Percentiles rank a stretch among this genome's conserved stretches.
Evolutionary conservation across 1,284 basidiomycete genomes (phyloP).

Genomic region (Cerioporus squamosus): DNA sequence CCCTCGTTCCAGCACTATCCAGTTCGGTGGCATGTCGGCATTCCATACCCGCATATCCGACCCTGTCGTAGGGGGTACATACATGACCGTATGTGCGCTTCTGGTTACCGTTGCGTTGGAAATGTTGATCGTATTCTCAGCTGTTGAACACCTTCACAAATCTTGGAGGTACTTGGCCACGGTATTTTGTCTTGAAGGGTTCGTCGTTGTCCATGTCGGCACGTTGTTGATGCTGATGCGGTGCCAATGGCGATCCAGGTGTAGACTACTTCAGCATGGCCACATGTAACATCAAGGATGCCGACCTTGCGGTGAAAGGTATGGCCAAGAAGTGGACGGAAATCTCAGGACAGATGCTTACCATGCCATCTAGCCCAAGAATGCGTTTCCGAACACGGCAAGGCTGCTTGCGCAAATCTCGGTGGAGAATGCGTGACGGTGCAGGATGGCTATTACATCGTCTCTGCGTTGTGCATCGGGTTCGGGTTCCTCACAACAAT

Average conservation of each 20-base stretch:
- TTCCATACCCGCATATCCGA: slow-evolving; percentile 98
- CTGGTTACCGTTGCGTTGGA: not conserved
- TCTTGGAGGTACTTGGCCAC: slow-evolving; percentile 98
- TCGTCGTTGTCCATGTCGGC: not conserved
- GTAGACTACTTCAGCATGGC: slow-evolving; percentile 89
- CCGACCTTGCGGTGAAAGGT: slow-evolving; percentile 65
- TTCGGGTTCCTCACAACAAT: slow-evolving; percentile 78
- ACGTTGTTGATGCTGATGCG: no score
- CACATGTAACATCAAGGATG: slow-evolving; percentile 73
- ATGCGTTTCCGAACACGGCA: slow-evolving; percentile 91
- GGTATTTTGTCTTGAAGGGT: slow-evolving; percentile 91
- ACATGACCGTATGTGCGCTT: slow-evolving; percentile 83
- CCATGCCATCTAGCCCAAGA: slow-evolving; percentile 61
- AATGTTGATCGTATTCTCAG: slow-evolving; percentile 43
- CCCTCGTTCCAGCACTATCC: slow-evolving; percentile 74
- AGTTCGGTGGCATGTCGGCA: slow-evolving; percentile 98
- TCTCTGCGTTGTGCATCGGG: slow-evolving; percentile 79
- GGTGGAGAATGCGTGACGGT: slow-evolving; percentile 84
- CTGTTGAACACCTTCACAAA: slow-evolving; percentile 97
- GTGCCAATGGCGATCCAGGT: slow-evolving; percentile 42
- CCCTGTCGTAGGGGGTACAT: slow-evolving; percentile 96
- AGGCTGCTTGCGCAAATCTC: slow-evolving; percentile 74
- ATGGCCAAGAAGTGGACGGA: slow-evolving; percentile 16
- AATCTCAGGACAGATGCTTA: not conserved
- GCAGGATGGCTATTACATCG: slow-evolving; percentile 92